Conservation (phyloP, 176 grass and related monocot genomes). For the Oryza glaberrima region DNA sequence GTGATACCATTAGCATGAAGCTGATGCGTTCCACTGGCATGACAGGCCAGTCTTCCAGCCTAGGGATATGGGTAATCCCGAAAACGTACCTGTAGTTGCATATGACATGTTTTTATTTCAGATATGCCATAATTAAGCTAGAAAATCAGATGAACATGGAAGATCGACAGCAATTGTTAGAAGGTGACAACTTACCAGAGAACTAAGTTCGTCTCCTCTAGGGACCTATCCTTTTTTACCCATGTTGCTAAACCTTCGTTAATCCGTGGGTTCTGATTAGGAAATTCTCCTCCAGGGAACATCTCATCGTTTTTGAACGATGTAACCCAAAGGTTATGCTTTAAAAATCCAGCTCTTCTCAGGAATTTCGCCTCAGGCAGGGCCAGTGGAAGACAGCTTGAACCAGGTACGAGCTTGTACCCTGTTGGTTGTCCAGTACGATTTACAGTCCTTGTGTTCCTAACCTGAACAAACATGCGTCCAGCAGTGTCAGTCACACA, state of each 20-base stretch:
- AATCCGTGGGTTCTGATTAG: slow-evolving; percentile 62
- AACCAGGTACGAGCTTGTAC: slow-evolving; percentile 70
- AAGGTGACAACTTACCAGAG: slow-evolving; percentile 48
- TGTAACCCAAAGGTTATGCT: slow-evolving; percentile 80
- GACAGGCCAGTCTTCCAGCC: slow-evolving; percentile 88
- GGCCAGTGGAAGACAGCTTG: slow-evolving; percentile 56
- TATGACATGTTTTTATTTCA: slow-evolving; percentile 22
- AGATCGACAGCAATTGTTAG: neutral
- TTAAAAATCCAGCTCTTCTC: slow-evolving; percentile 74
- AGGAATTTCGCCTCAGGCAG: slow-evolving; percentile 63
- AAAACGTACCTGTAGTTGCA: slow-evolving; percentile 63
- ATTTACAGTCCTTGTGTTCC: slow-evolving; percentile 71
- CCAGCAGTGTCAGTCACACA: neutral
- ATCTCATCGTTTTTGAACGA: slow-evolving; percentile 64
- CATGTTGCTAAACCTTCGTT: slow-evolving; percentile 67
- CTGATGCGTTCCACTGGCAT: slow-evolving; percentile 84
- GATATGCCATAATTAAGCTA: neutral
- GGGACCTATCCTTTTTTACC: slow-evolving; percentile 59
- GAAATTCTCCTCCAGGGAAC: slow-evolving; percentile 63
- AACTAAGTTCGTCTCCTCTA: slow-evolving; percentile 65
- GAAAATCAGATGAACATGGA: neutral
- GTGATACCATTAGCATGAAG: slow-evolving; percentile 81
- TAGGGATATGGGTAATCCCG: slow-evolving; percentile 73
- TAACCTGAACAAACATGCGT: slow-evolving; percentile 41
- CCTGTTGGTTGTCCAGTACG: slow-evolving; percentile 70